These are phyloP conservation scores for Spinacia oleracea DNA, from an alignment of 179 eudicot genomes.

Conservation along the genomic window DNA sequence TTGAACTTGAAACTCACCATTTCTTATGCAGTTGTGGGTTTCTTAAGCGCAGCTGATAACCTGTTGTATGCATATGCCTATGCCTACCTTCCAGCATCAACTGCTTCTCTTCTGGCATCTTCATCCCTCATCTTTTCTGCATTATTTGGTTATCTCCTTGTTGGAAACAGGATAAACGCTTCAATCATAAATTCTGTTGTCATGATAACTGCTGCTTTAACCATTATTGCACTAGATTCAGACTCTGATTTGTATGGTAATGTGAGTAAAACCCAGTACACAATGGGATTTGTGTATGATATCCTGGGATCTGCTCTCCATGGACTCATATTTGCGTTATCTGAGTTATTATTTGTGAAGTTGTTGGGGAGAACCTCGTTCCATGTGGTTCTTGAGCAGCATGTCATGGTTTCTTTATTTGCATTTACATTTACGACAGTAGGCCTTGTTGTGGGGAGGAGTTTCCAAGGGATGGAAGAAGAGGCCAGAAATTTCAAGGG, in stretches of 20 bases:
- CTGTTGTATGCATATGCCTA: slow-evolving; percentile 91
- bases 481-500: slow-evolving; percentile 68
- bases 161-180: slow-evolving; percentile 69
- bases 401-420: slow-evolving; percentile 79
- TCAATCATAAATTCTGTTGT: slow-evolving; percentile 69
- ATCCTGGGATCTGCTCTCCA: slow-evolving; percentile 77
- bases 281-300: slow-evolving; percentile 67
- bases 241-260: slow-evolving; percentile 59
- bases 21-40: slow-evolving; percentile 61
- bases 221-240: slow-evolving; percentile 76
- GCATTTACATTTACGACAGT: slow-evolving; percentile 72
- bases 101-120: slow-evolving; percentile 84
- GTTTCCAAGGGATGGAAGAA: slow-evolving; percentile 53
- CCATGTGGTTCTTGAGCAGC: slow-evolving; percentile 89
- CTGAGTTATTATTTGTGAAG: slow-evolving; percentile 72
- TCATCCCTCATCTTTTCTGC: slow-evolving; percentile 76
- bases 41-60: slow-evolving; percentile 81
- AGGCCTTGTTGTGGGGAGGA: slow-evolving; percentile 47
- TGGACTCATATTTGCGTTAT: slow-evolving; percentile 85
- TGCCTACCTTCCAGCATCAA: slow-evolving; percentile 93
- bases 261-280: slow-evolving; percentile 51
- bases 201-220: slow-evolving; percentile 72
- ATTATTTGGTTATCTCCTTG: slow-evolving; percentile 68
- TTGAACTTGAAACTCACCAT: slow-evolving; percentile 51
- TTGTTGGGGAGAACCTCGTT: slow-evolving; percentile 62